Evolutionary conservation across 352 stramenopile genomes (phyloP).

Genomic region (Pythium phragmiticola): DNA sequence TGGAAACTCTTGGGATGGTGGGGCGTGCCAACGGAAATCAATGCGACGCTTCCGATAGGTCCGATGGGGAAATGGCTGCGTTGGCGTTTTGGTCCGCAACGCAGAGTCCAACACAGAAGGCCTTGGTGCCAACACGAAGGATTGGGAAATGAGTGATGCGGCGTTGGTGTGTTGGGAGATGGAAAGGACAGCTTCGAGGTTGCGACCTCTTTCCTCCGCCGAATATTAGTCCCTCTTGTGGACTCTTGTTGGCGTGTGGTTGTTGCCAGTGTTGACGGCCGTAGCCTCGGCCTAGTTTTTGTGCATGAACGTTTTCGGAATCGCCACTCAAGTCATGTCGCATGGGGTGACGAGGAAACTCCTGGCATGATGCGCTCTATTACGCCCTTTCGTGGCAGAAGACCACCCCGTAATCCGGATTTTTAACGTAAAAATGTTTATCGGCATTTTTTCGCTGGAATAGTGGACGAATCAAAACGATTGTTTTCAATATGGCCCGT

Average conservation of each 20-base stretch:
- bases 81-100: neutral
- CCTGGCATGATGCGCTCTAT: neutral
- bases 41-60: neutral
- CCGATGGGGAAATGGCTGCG: no score
- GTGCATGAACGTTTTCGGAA: conserved; percentile 1
- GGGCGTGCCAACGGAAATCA: neutral
- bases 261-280: neutral
- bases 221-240: neutral
- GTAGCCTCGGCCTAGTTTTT: neutral
- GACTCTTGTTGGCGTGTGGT: neutral
- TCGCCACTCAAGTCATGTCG: conserved; percentile 15
- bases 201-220: conserved; percentile 2
- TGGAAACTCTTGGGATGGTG: conserved; percentile 1
- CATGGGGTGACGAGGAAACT: neutral
- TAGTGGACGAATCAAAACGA: neutral
- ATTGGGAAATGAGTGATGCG: neutral
- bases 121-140: neutral
- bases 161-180: neutral
- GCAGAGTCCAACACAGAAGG: neutral
- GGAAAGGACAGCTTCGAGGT: neutral
- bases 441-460: neutral
- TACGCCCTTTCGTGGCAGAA: neutral
- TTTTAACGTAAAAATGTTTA: neutral
- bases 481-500: neutral
- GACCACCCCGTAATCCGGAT: neutral